These are phyloP conservation scores for Cyclocybe aegerita DNA, from an alignment of 768 basidiomycete species.

Conservation along the genomic window DNA sequence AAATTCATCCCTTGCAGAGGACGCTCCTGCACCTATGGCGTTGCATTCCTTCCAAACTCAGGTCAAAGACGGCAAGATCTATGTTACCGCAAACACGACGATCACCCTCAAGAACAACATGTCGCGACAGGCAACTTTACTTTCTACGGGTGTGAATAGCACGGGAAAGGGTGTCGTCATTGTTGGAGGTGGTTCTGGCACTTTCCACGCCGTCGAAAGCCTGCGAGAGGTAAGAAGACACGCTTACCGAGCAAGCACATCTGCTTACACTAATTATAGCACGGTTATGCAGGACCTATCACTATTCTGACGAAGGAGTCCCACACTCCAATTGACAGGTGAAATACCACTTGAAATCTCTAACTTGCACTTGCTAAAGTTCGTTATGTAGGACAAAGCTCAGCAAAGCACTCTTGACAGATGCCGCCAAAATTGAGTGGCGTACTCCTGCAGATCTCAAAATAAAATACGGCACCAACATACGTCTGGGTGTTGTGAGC, in stretches of 20 bases:
- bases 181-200: slow-evolving; percentile 82
- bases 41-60: slow-evolving; percentile 76
- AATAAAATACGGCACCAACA: slow-evolving; percentile 67
- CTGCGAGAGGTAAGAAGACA: slow-evolving; percentile 62
- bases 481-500: slow-evolving; percentile 59
- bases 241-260: slow-evolving; percentile 10
- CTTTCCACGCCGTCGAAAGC: slow-evolving; percentile 76
- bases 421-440: slow-evolving; percentile 76
- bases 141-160: slow-evolving; percentile 43
- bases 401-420: slow-evolving; percentile 81
- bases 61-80: slow-evolving; percentile 70
- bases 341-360: background rate
- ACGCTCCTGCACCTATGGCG: slow-evolving; percentile 81
- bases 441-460: slow-evolving; percentile 71
- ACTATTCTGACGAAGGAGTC: slow-evolving; percentile 78
- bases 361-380: slow-evolving; percentile 1
- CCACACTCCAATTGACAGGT: slow-evolving; percentile 84
- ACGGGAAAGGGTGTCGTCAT: slow-evolving; percentile 72
- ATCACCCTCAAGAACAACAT: slow-evolving; percentile 67
- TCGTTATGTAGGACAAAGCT: slow-evolving; percentile 67
- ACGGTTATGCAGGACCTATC: slow-evolving; percentile 77
- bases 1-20: slow-evolving; percentile 51
- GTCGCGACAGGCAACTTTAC: slow-evolving; percentile 58
- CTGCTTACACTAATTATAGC: slow-evolving; percentile 39
- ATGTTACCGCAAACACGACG: slow-evolving; percentile 68